Base-by-base conservation (phyloP, 495 filamentous ascomycete species). In the Annulohypoxylon bovei region DNA sequence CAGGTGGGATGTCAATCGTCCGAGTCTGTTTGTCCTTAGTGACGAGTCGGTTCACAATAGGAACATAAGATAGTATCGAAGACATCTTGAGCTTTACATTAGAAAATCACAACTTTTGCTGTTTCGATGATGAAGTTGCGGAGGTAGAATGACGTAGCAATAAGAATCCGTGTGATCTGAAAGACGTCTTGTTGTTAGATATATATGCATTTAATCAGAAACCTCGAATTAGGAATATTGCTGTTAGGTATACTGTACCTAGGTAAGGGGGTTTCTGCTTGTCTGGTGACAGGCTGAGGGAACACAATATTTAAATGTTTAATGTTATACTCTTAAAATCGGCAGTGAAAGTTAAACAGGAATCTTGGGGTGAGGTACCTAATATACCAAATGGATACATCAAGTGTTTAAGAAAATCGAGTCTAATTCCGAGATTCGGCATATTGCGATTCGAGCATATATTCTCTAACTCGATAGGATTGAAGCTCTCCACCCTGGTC, bases 1-100 rank as follows among this genome's bases (percentile, higher is more conserved):
- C 90, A 0, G 91, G 81, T 5, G 90, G 82, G 20, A 98, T 75
- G 60, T 90, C 81, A 69, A 94, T 90, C 50, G 81, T 73, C 67
- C 65, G 73, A 57, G 64, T 60, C 20, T 65, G 20, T 14, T 76
- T 60, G 65, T 65, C 20, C 64, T 65, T 35, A 54, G 70, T 50
- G 53, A 83, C 75, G 22, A 87, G 66, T 44, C 82, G 75, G 67
- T 80, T 81, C 42, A 86, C 78, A 39, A 83, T 50, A 27, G 84
- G 84, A 22, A 85, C 73, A 68, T 83, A 82, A 3, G 84, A 82
- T 56, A 87, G 78, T 46, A 86, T 68, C 5, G 80, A 81, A 23
- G 81, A 70, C 75, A 83, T 83, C 39, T 75, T 77, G 22, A 20
- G 5, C 6, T 40, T 72, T 7, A 52, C 52, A 71, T 58, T 50